Evolutionary conservation across 2,329 filamentous ascomycete genomes (phyloP).

Genomic region (Elsinoe fawcettii): DNA sequence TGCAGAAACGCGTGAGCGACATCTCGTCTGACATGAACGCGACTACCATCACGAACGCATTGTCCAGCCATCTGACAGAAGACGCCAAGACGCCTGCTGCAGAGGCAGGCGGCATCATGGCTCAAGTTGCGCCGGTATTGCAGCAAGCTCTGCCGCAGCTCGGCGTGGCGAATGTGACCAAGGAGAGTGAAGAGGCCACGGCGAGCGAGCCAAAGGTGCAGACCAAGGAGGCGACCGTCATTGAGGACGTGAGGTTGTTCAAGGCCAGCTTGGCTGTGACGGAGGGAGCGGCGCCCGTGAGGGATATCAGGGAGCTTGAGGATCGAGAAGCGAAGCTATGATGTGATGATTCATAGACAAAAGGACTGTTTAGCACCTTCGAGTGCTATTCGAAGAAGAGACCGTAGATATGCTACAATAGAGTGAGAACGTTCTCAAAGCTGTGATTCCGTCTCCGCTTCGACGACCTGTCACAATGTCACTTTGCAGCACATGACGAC

Average conservation of each 20-base stretch:
- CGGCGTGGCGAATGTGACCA: background rate
- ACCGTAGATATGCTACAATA: too few relatives aligned
- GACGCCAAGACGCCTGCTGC: background rate
- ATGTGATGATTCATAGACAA: background rate
- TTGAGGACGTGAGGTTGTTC: slow-evolving; percentile 72
- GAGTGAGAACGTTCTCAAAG: too few relatives aligned
- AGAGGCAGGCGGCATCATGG: slow-evolving; percentile 36
- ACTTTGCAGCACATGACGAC: too few relatives aligned
- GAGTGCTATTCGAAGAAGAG: too few relatives aligned
- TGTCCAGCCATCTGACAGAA: background rate
- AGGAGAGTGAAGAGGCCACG: slow-evolving; percentile 20
- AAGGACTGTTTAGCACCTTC: too few relatives aligned
- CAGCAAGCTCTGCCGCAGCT: slow-evolving; percentile 11
- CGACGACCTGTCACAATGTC: too few relatives aligned
- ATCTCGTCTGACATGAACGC: slow-evolving; percentile 41
- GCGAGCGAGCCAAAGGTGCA: slow-evolving; percentile 14
- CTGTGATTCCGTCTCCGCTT: too few relatives aligned
- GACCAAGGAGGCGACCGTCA: slow-evolving; percentile 45
- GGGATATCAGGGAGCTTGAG: slow-evolving; percentile 75
- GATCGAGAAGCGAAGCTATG: slow-evolving; percentile 72
- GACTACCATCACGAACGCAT: slow-evolving; percentile 33
- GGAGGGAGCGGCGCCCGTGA: slow-evolving; percentile 62
- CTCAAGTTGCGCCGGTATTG: slow-evolving; percentile 30
- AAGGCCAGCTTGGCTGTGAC: slow-evolving; percentile 69
- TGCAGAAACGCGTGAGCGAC: slow-evolving; percentile 39